Percentiles rank a stretch among this genome's conserved stretches.
These are phyloP conservation scores for Aspergillus sp. DNA, from an alignment of 2,329 filamentous ascomycete genomes.

Conservation along the genomic window DNA sequence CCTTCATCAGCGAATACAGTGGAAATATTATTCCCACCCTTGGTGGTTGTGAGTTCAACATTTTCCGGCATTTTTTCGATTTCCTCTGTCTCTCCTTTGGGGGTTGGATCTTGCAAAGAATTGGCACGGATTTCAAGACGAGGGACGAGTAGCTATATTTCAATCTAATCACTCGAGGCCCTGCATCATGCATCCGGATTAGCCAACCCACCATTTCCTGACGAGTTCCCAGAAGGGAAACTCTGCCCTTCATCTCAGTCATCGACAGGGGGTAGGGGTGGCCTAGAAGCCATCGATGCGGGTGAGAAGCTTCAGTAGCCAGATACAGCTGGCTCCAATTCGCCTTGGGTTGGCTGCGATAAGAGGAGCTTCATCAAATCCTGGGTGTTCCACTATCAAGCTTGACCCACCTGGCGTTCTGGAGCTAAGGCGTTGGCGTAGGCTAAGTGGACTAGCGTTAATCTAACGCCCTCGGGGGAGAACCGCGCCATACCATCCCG, in stretches of 20 bases:
- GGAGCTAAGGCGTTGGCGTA: neutral
- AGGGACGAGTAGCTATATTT: neutral
- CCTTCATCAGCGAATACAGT: neutral
- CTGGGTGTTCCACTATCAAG: conserved; percentile 1
- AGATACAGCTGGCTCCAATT: neutral
- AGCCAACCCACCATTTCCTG: neutral
- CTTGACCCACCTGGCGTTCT: neutral
- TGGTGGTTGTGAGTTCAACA: neutral
- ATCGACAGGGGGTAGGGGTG: neutral
- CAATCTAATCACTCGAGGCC: neutral
- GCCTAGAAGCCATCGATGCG: neutral
- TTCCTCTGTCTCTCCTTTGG: neutral
- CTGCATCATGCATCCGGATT: neutral
- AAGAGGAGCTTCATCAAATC: neutral
- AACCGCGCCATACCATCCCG: neutral
- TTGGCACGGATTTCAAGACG: neutral
- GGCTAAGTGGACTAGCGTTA: neutral
- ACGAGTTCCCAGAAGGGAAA: conserved; percentile 1
- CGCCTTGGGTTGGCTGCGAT: neutral
- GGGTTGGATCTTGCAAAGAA: neutral
- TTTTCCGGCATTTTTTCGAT: neutral
- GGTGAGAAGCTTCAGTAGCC: neutral
- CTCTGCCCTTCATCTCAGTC: neutral
- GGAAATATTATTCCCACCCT: neutral
- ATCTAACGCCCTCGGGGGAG: neutral